Evolutionary conservation across 352 stramenopile species (phyloP).

Genomic region (Pelagophyceae sp.): DNA sequence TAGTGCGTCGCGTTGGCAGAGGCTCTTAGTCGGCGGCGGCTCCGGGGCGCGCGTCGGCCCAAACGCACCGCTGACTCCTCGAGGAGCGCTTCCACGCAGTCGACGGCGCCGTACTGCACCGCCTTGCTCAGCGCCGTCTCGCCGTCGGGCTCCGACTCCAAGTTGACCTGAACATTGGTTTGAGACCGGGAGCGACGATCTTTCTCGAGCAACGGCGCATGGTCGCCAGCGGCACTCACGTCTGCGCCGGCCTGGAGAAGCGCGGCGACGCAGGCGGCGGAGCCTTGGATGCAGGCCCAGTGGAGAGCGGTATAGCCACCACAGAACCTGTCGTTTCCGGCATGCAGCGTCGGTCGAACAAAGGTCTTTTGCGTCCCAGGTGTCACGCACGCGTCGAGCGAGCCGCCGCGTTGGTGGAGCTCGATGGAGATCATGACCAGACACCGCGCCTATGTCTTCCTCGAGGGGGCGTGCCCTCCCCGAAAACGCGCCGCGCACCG

Average conservation of each 20-base stretch:
- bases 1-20: not conserved
- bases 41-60: no score
- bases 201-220: no score
- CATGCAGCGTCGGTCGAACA: not conserved
- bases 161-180: no score
- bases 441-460: no score
- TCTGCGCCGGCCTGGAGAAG: not conserved
- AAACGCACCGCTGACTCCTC: not conserved
- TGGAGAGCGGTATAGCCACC: conserved; percentile 9
- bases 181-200: no score
- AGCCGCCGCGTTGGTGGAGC: not conserved
- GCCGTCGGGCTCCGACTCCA: no score
- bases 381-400: conserved; percentile 1
- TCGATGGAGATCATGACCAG: not conserved
- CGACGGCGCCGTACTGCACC: not conserved
- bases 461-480: no score
- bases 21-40: not conserved
- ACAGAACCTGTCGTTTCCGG: not conserved
- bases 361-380: no score
- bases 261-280: not conserved
- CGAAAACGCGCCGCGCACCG: not conserved
- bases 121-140: conserved; percentile 5
- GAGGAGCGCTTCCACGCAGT: not conserved
- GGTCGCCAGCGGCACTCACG: not conserved
- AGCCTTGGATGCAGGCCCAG: not conserved